phyloP scores from a whole-genome alignment of 1,284 basidiomycete species.

The Leccinum pachyderme region DNA sequence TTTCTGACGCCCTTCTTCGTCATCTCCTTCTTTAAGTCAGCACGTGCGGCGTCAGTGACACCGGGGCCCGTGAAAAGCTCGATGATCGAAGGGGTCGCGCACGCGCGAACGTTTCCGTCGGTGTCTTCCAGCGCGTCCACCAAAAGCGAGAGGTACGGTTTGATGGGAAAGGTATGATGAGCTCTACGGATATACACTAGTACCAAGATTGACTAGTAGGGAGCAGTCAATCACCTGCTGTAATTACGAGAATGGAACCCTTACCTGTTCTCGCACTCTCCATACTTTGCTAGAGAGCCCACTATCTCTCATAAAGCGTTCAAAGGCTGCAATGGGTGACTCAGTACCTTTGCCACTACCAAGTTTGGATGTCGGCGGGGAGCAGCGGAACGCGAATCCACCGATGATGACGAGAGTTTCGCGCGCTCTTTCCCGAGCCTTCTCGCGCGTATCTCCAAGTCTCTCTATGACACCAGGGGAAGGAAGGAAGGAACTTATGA shows the following conservation, averaged over 20 bases:
- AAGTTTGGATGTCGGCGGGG: constrained; percentile 43
- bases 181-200: constrained; percentile 66
- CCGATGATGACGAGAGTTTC: constrained; percentile 72
- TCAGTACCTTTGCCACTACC: constrained; percentile 74
- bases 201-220: constrained; percentile 56
- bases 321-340: constrained; percentile 73
- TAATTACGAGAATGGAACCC: constrained; percentile 22
- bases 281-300: constrained; percentile 76
- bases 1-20: constrained; percentile 82
- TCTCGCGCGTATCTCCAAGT: constrained; percentile 76
- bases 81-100: constrained; percentile 77
- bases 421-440: constrained; percentile 70
- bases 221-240: constrained; percentile 1
- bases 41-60: constrained; percentile 81
- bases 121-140: constrained; percentile 88
- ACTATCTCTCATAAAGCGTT: constrained; percentile 70
- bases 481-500: constrained; percentile 66
- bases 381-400: constrained; percentile 64
- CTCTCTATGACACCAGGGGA: constrained; percentile 77
- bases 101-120: constrained; percentile 86
- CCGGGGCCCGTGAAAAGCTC: constrained; percentile 81
- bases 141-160: constrained; percentile 77
- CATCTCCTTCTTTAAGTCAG: constrained; percentile 93
- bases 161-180: constrained; percentile 76
- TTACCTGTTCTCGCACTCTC: constrained; percentile 81